Conservation (phyloP, 305 asterid genomes). For the Salvia sclarea region DNA sequence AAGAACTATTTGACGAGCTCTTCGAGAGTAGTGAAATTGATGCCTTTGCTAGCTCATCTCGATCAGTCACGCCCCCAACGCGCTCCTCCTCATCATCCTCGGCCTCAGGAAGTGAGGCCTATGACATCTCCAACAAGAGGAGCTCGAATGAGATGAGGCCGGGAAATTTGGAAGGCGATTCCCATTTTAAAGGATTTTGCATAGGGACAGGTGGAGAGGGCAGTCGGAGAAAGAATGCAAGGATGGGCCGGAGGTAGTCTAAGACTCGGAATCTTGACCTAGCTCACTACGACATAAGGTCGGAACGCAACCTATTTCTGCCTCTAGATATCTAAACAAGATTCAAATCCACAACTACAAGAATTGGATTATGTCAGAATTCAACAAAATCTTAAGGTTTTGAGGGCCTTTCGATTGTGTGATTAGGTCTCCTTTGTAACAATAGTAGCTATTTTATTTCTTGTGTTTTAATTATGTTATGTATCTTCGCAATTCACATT, state of each 20-base stretch:
- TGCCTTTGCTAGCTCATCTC: slow-evolving; percentile 41
- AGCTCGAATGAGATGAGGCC: slow-evolving; percentile 44
- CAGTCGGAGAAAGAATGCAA: slow-evolving; percentile 39
- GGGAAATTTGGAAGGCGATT: slow-evolving; percentile 16
- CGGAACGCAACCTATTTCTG: background rate
- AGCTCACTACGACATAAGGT: background rate
- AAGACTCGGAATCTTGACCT: background rate
- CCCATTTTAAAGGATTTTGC: slow-evolving; percentile 52
- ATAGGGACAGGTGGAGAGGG: slow-evolving; percentile 44
- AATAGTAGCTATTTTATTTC: too few species aligned
- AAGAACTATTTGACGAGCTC: slow-evolving; percentile 64
- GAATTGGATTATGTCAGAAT: background rate
- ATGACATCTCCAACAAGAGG: slow-evolving; percentile 42
- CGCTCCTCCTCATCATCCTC: slow-evolving; percentile 45
- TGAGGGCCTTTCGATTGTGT: background rate
- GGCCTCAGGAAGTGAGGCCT: slow-evolving; percentile 31
- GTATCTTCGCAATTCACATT: background rate
- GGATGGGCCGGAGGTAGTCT: slow-evolving; percentile 40
- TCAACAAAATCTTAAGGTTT: background rate
- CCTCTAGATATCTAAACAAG: background rate
- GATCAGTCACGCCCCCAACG: slow-evolving; percentile 37
- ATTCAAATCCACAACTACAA: background rate
- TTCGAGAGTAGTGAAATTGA: slow-evolving; percentile 57
- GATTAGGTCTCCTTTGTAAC: background rate
- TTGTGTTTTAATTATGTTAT: too few species aligned